A percentile compares a stretch with the other conserved stretches of the same genome.
These are phyloP conservation scores for Fomitopsis betulina DNA, from an alignment of 1,284 basidiomycete genomes.

Conservation along the genomic window DNA sequence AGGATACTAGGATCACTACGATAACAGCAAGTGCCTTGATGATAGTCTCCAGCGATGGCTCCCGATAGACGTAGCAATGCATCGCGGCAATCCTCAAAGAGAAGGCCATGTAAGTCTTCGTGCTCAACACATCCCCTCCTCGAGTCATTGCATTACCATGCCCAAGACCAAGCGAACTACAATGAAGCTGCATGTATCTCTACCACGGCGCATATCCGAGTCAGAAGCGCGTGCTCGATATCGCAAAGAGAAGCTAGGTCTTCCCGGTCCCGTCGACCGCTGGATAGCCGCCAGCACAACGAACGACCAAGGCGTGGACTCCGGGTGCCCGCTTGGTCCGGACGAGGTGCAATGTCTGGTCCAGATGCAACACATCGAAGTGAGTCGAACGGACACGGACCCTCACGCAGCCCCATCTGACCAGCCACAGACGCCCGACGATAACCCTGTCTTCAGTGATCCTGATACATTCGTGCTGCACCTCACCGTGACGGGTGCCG, in stretches of 20 bases:
- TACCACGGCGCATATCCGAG: conserved; percentile 7
- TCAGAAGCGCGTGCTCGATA: conserved; percentile 5
- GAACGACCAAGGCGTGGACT: neutral
- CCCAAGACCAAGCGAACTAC: conserved; percentile 2
- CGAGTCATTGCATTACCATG: neutral
- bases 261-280: conserved; percentile 13
- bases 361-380: conserved; percentile 12
- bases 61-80: neutral
- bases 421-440: conserved; percentile 10
- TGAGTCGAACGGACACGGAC: conserved; percentile 8
- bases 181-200: neutral
- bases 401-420: neutral
- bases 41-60: neutral
- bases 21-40: neutral
- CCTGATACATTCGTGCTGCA: conserved; percentile 16
- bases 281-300: conserved; percentile 14
- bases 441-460: conserved; percentile 12
- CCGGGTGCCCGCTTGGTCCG: neutral
- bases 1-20: conserved; percentile 5
- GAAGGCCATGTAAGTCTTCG: neutral
- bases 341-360: conserved; percentile 16
- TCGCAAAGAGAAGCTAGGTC: conserved; percentile 10
- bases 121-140: neutral
- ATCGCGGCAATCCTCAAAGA: neutral
- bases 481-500: conserved; percentile 10